A percentile compares a stretch with the other conserved stretches of the same genome.
phyloP scores from a whole-genome alignment of 345 rosid genomes.

The Populus ilicifolia region DNA sequence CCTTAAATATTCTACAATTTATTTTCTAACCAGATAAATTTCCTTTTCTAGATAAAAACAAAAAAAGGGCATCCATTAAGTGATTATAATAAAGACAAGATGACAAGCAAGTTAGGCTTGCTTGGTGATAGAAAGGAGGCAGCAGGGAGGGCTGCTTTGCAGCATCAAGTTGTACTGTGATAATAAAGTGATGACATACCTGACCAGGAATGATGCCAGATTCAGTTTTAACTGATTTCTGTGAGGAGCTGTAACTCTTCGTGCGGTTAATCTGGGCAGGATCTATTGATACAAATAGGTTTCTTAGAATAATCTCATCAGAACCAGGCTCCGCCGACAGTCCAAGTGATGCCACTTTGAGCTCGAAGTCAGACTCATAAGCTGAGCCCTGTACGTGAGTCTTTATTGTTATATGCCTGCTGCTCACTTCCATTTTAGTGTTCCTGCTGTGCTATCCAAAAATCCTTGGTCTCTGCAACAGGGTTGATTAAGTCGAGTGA shows the following conservation, averaged over 20 bases:
- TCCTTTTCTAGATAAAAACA: no score
- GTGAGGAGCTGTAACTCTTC: conserved; percentile 44
- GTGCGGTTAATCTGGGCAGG: conserved; percentile 59
- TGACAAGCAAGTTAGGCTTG: no score
- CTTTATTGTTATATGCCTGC: conserved; percentile 35
- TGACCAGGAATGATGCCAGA: conserved; percentile 33
- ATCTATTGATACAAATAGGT: conserved; percentile 49
- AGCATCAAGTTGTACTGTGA: no score
- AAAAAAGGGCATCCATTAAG: no score
- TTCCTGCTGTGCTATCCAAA: no score
- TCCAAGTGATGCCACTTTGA: conserved; percentile 22
- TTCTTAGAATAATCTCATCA: conserved; percentile 35
- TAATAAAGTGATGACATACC: conserved; percentile 19
- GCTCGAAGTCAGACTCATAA: conserved; percentile 37
- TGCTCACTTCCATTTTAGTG: conserved; percentile 7
- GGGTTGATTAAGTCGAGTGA: no score
- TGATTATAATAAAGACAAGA: no score
- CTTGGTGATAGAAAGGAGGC: no score
- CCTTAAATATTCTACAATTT: no score
- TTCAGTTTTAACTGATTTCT: conserved; percentile 9
- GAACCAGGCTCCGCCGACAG: conserved; percentile 27
- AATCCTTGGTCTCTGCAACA: no score
- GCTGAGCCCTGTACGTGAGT: conserved; percentile 37
- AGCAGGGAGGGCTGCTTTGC: no score
- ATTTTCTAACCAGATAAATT: no score